Conservation (phyloP, 148 eudicot species). For the Heliosperma pusillum region DNA sequence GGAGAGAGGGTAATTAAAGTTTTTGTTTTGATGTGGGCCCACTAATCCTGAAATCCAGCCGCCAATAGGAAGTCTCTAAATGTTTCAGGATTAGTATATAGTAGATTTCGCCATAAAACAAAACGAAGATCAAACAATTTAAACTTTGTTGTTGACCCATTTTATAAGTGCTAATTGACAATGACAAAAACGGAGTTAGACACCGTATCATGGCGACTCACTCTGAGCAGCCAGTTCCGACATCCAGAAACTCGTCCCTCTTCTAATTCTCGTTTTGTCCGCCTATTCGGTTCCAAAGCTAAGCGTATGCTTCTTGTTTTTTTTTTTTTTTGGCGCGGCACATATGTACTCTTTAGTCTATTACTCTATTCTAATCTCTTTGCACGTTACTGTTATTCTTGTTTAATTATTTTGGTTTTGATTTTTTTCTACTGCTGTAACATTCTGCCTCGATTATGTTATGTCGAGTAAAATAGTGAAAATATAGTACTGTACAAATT, state of each 20-base stretch:
- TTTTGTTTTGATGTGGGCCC: too few species aligned
- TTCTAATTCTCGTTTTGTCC: constrained; percentile 10
- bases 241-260: constrained; percentile 15
- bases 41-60: too few species aligned
- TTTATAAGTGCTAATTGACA: not conserved
- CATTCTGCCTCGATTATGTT: not conserved
- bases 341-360: too few species aligned
- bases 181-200: constrained; percentile 14
- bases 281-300: constrained; percentile 13
- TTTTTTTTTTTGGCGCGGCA: too few species aligned
- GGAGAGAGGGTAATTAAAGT: too few species aligned
- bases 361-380: not conserved
- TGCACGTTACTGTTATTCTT: not conserved
- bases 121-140: too few species aligned
- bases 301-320: constrained; percentile 12
- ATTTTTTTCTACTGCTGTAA: not conserved
- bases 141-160: too few species aligned
- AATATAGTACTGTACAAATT: not conserved
- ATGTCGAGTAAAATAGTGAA: not conserved
- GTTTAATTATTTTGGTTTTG: not conserved
- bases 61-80: too few species aligned
- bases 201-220: constrained; percentile 33
- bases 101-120: too few species aligned
- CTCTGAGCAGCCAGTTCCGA: constrained; percentile 25
- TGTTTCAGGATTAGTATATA: too few species aligned